Base-by-base conservation (phyloP, 148 eudicot species). In the Selenicereus undatus region DNA sequence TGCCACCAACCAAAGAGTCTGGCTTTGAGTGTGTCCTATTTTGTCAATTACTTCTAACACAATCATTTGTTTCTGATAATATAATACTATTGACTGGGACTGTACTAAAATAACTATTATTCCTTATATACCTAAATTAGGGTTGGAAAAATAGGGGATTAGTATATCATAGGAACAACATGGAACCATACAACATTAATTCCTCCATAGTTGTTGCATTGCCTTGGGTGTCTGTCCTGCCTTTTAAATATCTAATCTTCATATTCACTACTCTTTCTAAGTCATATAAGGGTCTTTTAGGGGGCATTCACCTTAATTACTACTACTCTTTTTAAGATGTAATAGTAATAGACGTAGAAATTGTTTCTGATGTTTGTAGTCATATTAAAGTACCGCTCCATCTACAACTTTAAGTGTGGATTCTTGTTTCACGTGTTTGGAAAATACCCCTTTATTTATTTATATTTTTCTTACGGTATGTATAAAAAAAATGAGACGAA, bases 1-100 rank as follows among this genome's bases (percentile, higher is more conserved):
- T 64, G 30, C 27, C 68, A 64, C 68, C 68, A n/a, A 64, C 68
- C 68, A 64, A n/a, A 22, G n/a, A 64, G 68, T 26, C 68, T 64
- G 68, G 68, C 68, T 24, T 8, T n/a, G 27, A 1, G 68, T 60
- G 17, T 60, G 24, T 60, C 26, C 8, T 60, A 20, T 5, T 64
- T 64, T 64, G 68, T 64, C 12, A 18, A 64, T 64, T 24, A 64
- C 29, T 64, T 64, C 68, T 7, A 64, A 24, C 68, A 22, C 68
- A 22, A 64, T 64, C 68, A 64, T 64, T 64, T 22, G 68, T n/a
- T 64, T 64, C 27, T 64, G 1, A 64, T 64, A 64, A 22, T 24
- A 64, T 24, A 24, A 64, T 21, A 17, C n/a, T 64, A 64, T 64
- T 64, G 29, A 17, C 27, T 64, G 29, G 68, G 27, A 64, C 18